Evolutionary conservation across 2,329 filamentous ascomycete species (phyloP), one percentile per base, ranked within the genome.

Genomic region (Ceratocystis cubensis): DNA sequence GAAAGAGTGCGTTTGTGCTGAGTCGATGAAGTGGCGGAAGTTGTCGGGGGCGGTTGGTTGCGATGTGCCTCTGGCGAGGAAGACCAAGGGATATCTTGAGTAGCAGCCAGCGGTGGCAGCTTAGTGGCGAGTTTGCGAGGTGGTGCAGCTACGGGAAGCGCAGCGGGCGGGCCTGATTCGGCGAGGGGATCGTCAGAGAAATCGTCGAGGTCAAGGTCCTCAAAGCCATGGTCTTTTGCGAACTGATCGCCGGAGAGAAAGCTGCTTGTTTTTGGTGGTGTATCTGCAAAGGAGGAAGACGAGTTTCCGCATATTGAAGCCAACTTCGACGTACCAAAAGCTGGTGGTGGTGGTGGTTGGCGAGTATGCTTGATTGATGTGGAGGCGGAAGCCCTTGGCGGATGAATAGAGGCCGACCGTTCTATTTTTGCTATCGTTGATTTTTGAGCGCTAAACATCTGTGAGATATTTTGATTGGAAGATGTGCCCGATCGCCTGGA

Each of bases 171-270:
- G 17, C 64, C 61, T 15, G 45, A 50, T 46, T 68, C 67, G 1
- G 63, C 59, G 17, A 68, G 61, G 25, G 67, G 67, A 22, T 68
- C 67, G 59, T 68, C 67, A 13, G 64, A 64, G 48, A 68, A 68
- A 20, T 68, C 67, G 25, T 68, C 67, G 20, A 59, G 44, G 17
- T 62, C 63, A 7, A 68, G 37, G 30, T 68, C 67, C 17, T 66
- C 67, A 28, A 68, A 68, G 64, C 67, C 67, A 61, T 68, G 48
- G 25, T 68, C 64, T 17, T 66, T 61, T 20, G 61, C 64, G 28
- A 68, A 66, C n/a, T 66, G 64, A n/a, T 64, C 61, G 22, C 45
- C 57, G 10, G 64, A 45, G 17, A 53, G 45, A 17, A 63, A 64
- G 8, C 22, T 64, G 37, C 17, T 48, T 45, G 37, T 30, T 28